Percentiles rank a stretch among this genome's conserved stretches.
phyloP scores from a whole-genome alignment of 2,329 filamentous ascomycete genomes.

The Coniochaeta ligniaria region DNA sequence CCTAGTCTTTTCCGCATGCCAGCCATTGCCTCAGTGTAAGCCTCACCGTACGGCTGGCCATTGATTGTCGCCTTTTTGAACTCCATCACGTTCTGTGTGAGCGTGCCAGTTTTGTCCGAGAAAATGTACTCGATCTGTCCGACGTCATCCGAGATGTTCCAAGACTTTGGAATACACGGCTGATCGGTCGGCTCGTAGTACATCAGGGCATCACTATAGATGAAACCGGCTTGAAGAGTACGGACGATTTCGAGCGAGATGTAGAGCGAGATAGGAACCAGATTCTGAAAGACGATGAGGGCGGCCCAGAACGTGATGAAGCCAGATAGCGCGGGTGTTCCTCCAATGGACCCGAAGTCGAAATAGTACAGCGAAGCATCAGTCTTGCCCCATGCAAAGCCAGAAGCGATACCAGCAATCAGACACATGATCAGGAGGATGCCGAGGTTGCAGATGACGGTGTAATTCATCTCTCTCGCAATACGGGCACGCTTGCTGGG shows the following conservation, averaged over 20 bases:
- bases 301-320: constrained; percentile 97
- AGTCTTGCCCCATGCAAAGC: constrained; percentile 68
- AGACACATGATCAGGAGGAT: constrained; percentile 88
- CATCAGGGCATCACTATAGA: constrained; percentile 94
- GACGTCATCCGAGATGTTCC: constrained; percentile 98
- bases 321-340: constrained; percentile 68
- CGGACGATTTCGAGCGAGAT: constrained; percentile 95
- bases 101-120: constrained; percentile 85
- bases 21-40: constrained; percentile 93
- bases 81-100: constrained; percentile 95
- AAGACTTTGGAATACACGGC: constrained; percentile 92
- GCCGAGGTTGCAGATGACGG: constrained; percentile 93
- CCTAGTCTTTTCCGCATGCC: constrained; percentile 92
- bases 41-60: constrained; percentile 92
- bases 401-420: constrained; percentile 76
- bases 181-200: constrained; percentile 94
- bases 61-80: constrained; percentile 99
- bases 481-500: constrained; percentile 90
- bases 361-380: constrained; percentile 75
- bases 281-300: constrained; percentile 93
- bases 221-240: constrained; percentile 90
- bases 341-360: constrained; percentile 78
- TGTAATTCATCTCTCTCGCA: constrained; percentile 90
- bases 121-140: constrained; percentile 99
- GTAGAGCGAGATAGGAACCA: constrained; percentile 96